Evolutionary conservation across 1,284 basidiomycete genomes (phyloP).

Genomic region (Malassezia cuniculi): DNA sequence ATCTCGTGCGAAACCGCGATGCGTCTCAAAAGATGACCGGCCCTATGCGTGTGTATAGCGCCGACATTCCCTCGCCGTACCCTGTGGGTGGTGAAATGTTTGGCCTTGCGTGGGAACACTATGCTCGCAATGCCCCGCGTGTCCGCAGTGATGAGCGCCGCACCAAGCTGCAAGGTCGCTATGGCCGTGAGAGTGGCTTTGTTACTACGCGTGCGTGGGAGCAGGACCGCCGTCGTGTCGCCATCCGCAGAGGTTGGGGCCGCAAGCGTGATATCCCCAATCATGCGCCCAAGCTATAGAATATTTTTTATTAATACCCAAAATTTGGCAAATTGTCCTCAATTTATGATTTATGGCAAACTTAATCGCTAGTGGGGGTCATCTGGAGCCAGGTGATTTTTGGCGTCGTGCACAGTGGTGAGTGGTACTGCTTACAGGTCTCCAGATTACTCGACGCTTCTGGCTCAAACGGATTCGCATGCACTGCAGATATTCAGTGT

Average conservation of each 20-base stretch:
- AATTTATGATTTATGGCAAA: no score
- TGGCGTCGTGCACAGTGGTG: constrained; percentile 11
- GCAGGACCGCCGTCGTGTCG: constrained; percentile 19
- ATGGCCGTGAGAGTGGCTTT: constrained; percentile 25
- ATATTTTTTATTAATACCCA: no score
- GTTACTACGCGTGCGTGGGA: constrained; percentile 27
- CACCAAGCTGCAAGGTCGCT: constrained; percentile 25
- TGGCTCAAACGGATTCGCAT: constrained; percentile 9
- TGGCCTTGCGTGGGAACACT: constrained; percentile 41
- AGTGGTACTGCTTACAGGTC: constrained; percentile 3
- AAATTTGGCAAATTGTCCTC: no score
- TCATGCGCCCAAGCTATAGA: no score
- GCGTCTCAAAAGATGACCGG: no score
- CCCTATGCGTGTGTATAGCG: constrained; percentile 26
- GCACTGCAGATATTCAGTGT: background rate
- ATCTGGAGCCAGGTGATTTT: no score
- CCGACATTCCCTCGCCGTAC: constrained; percentile 40
- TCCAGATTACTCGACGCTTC: constrained; percentile 5
- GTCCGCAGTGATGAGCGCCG: constrained; percentile 32
- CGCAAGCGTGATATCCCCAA: constrained; percentile 14
- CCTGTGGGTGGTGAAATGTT: constrained; percentile 37
- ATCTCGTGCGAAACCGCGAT: constrained; percentile 44
- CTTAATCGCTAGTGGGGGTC: no score
- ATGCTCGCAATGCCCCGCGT: constrained; percentile 37
- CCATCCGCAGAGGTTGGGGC: constrained; percentile 31